Evolutionary conservation across 371 early-diverging fungal species (phyloP).

Genomic region (Mucor sp.): DNA sequence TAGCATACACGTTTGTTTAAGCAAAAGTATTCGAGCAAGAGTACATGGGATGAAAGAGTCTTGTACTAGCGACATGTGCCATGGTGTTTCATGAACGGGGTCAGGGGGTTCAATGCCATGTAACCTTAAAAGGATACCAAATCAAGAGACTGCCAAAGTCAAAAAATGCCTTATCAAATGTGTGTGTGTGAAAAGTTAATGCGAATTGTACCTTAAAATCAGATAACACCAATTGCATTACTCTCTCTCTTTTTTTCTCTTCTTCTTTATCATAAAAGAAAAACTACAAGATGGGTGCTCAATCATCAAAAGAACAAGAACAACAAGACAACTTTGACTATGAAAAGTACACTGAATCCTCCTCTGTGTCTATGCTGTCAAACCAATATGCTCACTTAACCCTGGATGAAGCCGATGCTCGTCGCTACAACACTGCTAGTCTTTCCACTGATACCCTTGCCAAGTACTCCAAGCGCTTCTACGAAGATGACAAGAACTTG

Average conservation of each 20-base stretch:
- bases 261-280: neutral
- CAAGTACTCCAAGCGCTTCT: slow-evolving; percentile 50
- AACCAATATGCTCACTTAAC: slow-evolving; percentile 1
- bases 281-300: slow-evolving; percentile 6
- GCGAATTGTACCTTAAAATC: too few species aligned
- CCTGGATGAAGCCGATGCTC: neutral
- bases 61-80: too few species aligned
- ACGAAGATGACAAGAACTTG: slow-evolving; percentile 65
- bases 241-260: neutral
- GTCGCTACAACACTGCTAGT: neutral
- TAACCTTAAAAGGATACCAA: too few species aligned
- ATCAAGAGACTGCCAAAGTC: too few species aligned
- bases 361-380: neutral
- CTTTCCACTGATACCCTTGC: slow-evolving; percentile 12
- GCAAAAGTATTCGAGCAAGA: too few species aligned
- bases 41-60: too few species aligned
- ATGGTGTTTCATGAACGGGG: too few species aligned
- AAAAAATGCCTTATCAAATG: too few species aligned
- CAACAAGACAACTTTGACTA: neutral
- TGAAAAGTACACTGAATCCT: neutral
- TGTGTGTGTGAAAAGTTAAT: too few species aligned
- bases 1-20: too few species aligned
- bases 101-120: too few species aligned
- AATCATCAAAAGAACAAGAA: slow-evolving; percentile 17
- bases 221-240: too few species aligned